phyloP scores from a whole-genome alignment of 805 yeast genomes.

The baker's yeast (Saccharomyces cerevisiae) region DNA sequence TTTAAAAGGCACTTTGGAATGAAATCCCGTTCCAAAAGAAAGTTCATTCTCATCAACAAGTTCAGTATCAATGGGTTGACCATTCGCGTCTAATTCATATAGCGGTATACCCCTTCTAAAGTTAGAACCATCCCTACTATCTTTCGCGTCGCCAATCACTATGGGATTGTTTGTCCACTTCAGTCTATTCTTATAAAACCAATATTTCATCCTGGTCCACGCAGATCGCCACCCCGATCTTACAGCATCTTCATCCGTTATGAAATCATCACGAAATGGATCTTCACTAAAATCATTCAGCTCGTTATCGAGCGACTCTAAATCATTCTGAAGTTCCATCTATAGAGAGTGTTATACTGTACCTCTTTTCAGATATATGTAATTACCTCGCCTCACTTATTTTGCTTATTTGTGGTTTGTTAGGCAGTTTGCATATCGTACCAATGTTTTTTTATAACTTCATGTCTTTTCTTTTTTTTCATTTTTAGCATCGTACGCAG shows the following conservation, averaged over 20 bases:
- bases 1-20: conserved; percentile 1
- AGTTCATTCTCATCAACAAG: neutral
- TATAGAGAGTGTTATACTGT: neutral
- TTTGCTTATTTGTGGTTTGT: no score
- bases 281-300: neutral
- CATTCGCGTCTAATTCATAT: conserved; percentile 16
- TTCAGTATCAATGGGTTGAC: conserved; percentile 3
- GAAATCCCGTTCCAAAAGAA: neutral
- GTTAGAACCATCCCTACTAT: neutral
- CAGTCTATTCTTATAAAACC: conserved; percentile 4
- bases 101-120: conserved; percentile 15
- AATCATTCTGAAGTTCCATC: neutral
- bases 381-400: no score
- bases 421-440: neutral
- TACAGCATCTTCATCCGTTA: neutral
- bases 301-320: neutral
- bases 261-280: neutral
- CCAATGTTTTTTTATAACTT: neutral
- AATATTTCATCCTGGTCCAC: conserved; percentile 2
- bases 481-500: neutral
- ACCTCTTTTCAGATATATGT: neutral
- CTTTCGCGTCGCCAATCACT: neutral
- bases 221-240: neutral
- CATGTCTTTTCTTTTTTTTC: neutral
- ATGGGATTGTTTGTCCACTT: neutral